Conservation (phyloP, 2,329 filamentous ascomycete species). For the Fusarium chaquense region DNA sequence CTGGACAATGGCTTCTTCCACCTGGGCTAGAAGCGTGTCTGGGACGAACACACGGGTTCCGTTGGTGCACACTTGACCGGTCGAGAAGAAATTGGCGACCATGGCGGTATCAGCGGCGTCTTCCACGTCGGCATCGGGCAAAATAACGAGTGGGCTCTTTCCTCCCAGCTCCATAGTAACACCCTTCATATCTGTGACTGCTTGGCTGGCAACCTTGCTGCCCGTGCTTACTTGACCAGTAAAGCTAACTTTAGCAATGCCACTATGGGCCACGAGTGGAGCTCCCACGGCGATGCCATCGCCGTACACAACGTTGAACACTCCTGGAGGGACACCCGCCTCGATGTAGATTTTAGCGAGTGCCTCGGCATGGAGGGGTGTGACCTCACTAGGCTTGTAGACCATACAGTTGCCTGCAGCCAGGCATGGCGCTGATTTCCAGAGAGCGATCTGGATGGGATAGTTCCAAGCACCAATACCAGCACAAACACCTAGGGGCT, state of each 20-base stretch:
- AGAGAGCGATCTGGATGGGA: constrained; percentile 88
- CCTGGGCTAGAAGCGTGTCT: constrained; percentile 69
- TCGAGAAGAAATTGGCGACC: constrained; percentile 94
- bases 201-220: constrained; percentile 81
- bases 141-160: constrained; percentile 83
- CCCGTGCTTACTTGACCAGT: constrained; percentile 89
- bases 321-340: constrained; percentile 82
- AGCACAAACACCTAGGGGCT: constrained; percentile 83
- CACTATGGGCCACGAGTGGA: constrained; percentile 77
- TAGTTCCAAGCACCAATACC: constrained; percentile 95
- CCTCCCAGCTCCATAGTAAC: constrained; percentile 93
- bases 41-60: constrained; percentile 90
- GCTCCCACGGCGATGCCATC: constrained; percentile 78
- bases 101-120: constrained; percentile 89
- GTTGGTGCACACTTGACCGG: constrained; percentile 93
- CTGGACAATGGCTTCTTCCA: constrained; percentile 73
- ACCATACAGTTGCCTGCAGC: constrained; percentile 91
- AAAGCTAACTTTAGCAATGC: constrained; percentile 88
- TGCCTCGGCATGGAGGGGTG: constrained; percentile 81
- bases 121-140: constrained; percentile 82
- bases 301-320: constrained; percentile 89
- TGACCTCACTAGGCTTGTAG: constrained; percentile 91
- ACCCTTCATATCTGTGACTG: constrained; percentile 85
- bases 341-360: constrained; percentile 82
- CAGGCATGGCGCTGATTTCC: constrained; percentile 88